Conservation (phyloP, 176 grass and related monocot genomes). For the Elaeis guineensis region DNA sequence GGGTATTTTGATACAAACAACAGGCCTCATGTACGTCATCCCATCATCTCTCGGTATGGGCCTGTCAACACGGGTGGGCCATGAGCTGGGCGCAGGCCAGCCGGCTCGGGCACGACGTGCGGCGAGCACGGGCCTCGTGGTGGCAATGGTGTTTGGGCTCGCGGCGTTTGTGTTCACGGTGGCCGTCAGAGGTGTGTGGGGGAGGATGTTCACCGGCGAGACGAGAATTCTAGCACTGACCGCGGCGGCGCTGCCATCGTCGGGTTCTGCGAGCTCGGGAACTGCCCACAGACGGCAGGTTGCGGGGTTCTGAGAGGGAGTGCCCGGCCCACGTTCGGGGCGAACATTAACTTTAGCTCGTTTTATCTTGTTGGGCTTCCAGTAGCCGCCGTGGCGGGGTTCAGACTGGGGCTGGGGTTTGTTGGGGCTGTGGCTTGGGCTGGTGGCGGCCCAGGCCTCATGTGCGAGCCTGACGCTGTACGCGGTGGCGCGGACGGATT, state of each 20-base stretch:
- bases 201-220: constrained; percentile 12
- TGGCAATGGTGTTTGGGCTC: not conserved
- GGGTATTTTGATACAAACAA: constrained; percentile 17
- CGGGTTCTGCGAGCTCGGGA: constrained; percentile 12
- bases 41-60: constrained; percentile 14
- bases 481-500: not conserved
- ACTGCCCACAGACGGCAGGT: constrained; percentile 14
- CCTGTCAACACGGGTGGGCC: constrained; percentile 12
- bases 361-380: constrained; percentile 14
- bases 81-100: constrained; percentile 8
- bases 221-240: constrained; percentile 1
- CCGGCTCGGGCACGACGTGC: not conserved
- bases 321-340: not conserved
- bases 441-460: constrained; percentile 10
- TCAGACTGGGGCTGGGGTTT: constrained; percentile 2
- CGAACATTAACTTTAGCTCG: constrained; percentile 13
- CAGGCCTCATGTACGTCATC: constrained; percentile 14
- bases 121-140: not conserved
- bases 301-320: constrained; percentile 14
- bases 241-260: constrained; percentile 7
- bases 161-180: constrained; percentile 2
- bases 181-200: not conserved
- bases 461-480: constrained; percentile 3
- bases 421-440: constrained; percentile 7
- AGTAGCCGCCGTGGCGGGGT: constrained; percentile 1